Conservation (phyloP, 768 basidiomycete species). For the Epithele typhae region DNA sequence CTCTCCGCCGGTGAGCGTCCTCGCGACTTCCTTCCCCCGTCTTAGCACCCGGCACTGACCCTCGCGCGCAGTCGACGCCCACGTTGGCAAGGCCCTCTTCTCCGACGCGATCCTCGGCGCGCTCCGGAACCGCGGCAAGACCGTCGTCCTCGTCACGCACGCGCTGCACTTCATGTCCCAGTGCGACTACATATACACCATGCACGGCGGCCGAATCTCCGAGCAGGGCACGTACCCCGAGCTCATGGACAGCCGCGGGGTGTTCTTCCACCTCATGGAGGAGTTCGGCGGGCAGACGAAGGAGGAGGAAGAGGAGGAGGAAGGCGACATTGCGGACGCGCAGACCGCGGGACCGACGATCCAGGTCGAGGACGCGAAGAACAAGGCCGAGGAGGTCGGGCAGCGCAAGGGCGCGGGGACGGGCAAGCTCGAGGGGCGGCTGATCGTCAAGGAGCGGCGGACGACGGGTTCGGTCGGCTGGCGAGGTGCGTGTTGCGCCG, state of each 20-base stretch:
- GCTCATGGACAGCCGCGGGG: slow-evolving; percentile 43
- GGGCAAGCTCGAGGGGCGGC: slow-evolving; percentile 60
- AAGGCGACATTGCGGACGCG: slow-evolving; percentile 19
- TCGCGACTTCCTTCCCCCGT: too few relatives aligned
- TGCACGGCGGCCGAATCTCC: slow-evolving; percentile 38
- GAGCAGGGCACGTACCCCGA: slow-evolving; percentile 51
- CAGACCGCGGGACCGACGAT: slow-evolving; percentile 4
- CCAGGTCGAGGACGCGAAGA: slow-evolving; percentile 32
- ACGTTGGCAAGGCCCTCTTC: slow-evolving; percentile 69
- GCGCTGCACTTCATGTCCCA: slow-evolving; percentile 50
- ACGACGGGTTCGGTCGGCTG: slow-evolving; percentile 59
- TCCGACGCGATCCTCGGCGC: slow-evolving; percentile 54
- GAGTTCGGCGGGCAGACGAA: slow-evolving; percentile 56
- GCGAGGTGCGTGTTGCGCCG: slow-evolving; percentile 41
- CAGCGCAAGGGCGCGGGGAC: slow-evolving; percentile 42
- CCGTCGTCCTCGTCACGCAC: slow-evolving; percentile 52
- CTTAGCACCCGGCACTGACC: too few relatives aligned
- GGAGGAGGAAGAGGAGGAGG: slow-evolving; percentile 31
- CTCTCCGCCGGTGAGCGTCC: slow-evolving; percentile 47
- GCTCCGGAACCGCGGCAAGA: slow-evolving; percentile 42
- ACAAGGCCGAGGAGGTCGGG: slow-evolving; percentile 33
- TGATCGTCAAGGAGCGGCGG: slow-evolving; percentile 63
- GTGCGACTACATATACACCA: slow-evolving; percentile 47
- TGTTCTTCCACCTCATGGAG: slow-evolving; percentile 51
- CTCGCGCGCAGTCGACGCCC: slow-evolving; percentile 62